Evolutionary conservation across 352 stramenopile species (phyloP), one percentile per base, ranked within the genome.

Genomic region (Pythium rishiriense): DNA sequence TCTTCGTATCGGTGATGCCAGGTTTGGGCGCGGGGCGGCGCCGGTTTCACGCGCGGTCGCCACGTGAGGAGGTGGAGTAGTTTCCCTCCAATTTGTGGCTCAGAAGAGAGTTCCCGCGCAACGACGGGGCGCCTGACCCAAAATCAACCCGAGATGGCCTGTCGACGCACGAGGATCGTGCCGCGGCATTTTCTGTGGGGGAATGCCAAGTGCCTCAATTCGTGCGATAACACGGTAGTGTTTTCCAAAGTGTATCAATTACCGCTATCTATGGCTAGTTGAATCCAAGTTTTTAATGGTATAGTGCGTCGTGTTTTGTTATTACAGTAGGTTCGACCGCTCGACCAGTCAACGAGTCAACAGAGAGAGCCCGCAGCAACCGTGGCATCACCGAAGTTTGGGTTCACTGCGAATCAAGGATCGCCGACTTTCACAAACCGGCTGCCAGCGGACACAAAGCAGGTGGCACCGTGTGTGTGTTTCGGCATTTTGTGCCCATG

Each of bases 51-150:
- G 31, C 37, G 15, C 37, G 14, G 37, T 43, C 37, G 37, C 37
- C 10, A 43, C 37, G 37, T 17, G 11, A 4, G n/a, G 15, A 43
- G 9, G 14, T 43, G 19, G 37, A 43, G 37, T 17, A 43, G 11
- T 51, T 49, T 51, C 41, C 53, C 42, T 37, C 14, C 14, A 21
- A n/a, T 50, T 17, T 60, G 53, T 60, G 53, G 53, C 53, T 60
- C 41, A 60, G 53, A 60, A 28, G 7, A 48, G 37, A 60, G 50
- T 33, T 43, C n/a, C 9, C 2, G 26, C 26, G 24, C 53, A 60
- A 25, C 24, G 53, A 39, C 53, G 25, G 53, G 21, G 12, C 52
- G 37, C 22, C 2, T 7, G 12, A 39, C 41, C 35, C 19, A 39
- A 39, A 54, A 41, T 54, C 28, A 39, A 39, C 26, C 15, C 17